A percentile compares a stretch with the other conserved stretches of the same genome.
Conservation (phyloP, 202 grass and related monocot species). For the Setaria viridis region DNA sequence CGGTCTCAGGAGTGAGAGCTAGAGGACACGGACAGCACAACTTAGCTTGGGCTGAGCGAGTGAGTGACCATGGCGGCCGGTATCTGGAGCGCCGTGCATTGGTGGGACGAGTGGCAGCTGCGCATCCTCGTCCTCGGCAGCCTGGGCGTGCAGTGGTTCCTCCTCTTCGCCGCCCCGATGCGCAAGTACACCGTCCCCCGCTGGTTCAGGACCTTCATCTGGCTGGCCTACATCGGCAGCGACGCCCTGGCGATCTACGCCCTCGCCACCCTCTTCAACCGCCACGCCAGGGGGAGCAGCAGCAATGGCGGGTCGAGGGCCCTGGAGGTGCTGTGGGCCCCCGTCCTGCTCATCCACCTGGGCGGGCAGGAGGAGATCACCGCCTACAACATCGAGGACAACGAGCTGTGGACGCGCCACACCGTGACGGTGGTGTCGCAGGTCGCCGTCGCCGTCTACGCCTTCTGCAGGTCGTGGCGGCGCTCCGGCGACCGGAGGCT, state of each 20-base stretch:
- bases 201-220: background rate
- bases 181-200: background rate
- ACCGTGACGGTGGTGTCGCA: background rate
- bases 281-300: background rate
- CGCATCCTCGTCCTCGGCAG: background rate
- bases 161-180: background rate
- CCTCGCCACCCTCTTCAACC: background rate
- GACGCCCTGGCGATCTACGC: background rate
- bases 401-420: background rate
- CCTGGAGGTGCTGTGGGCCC: no score
- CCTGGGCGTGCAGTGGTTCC: background rate
- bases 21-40: no score
- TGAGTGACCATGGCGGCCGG: no score
- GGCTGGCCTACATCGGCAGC: background rate
- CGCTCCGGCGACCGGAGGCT: background rate
- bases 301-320: no score
- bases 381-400: background rate
- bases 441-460: background rate
- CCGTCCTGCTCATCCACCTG: background rate
- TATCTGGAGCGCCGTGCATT: background rate
- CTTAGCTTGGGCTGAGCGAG: no score
- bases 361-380: background rate
- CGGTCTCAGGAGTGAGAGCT: no score
- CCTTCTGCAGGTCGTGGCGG: background rate
- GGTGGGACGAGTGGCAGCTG: background rate